Percentiles rank a stretch among this genome's conserved stretches.
Conservation (phyloP, 2,329 filamentous ascomycete species). For the Metarhizium sp. region DNA sequence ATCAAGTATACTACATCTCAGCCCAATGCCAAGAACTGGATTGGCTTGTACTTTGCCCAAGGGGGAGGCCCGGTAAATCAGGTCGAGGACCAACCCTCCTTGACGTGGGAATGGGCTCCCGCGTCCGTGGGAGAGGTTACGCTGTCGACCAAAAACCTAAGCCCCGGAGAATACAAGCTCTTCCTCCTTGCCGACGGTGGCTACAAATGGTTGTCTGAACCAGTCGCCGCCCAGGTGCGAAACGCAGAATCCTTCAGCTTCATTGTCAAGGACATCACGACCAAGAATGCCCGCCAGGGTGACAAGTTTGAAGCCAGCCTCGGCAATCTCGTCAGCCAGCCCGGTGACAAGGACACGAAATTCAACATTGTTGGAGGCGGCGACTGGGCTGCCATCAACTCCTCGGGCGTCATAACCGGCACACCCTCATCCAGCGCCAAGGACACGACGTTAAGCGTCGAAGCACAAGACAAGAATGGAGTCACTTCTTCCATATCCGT, state of each 20-base stretch:
- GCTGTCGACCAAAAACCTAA: conserved; percentile 12
- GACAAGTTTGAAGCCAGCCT: conserved; percentile 21
- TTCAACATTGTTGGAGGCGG: conserved; percentile 15
- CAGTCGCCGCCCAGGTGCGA: conserved; percentile 13
- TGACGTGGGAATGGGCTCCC: conserved; percentile 23
- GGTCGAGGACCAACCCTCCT: conserved; percentile 13
- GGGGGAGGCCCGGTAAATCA: conserved; percentile 22
- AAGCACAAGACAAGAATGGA: conserved; percentile 14
- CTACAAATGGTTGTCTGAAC: conserved; percentile 23
- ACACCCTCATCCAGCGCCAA: conserved; percentile 12
- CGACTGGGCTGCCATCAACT: conserved; percentile 20
- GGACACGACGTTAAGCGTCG: conserved; percentile 12
- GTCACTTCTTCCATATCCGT: conserved; percentile 14
- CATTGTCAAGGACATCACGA: conserved; percentile 15
- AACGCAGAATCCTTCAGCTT: conserved; percentile 11
- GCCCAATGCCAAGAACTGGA: conserved; percentile 22
- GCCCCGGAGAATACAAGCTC: conserved; percentile 21
- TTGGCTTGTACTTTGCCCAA: conserved; percentile 22
- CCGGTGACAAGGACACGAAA: conserved; percentile 6
- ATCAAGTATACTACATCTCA: conserved; percentile 21
- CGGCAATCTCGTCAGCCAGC: conserved; percentile 18
- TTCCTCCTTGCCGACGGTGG: conserved; percentile 23
- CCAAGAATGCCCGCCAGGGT: conserved; percentile 22
- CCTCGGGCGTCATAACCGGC: conserved; percentile 22
- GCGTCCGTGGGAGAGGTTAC: conserved; percentile 14